Conservation (phyloP, 495 filamentous ascomycete species). For the Aspergillus funiculosus region DNA sequence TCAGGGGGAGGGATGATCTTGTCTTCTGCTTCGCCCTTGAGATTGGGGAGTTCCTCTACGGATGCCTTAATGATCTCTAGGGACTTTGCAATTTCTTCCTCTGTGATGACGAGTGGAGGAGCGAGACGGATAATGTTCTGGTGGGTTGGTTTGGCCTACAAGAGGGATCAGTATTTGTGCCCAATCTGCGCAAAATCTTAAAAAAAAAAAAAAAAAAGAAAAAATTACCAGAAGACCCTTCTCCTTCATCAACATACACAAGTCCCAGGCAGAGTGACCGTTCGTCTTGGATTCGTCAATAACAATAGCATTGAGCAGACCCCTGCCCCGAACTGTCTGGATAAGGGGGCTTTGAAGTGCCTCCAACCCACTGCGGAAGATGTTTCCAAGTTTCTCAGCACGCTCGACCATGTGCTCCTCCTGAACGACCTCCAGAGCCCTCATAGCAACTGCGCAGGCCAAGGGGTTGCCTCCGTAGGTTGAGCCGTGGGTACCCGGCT, state of each 20-base stretch:
- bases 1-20: slow-evolving; percentile 43
- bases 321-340: slow-evolving; percentile 81
- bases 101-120: slow-evolving; percentile 53
- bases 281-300: slow-evolving; percentile 86
- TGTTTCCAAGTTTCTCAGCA: slow-evolving; percentile 69
- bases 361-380: slow-evolving; percentile 75
- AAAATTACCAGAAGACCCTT: slow-evolving; percentile 82
- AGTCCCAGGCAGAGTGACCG: slow-evolving; percentile 90
- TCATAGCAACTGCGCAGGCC: slow-evolving; percentile 93
- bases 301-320: slow-evolving; percentile 90
- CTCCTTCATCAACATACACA: slow-evolving; percentile 91
- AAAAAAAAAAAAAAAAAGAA: background rate
- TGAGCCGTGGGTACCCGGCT: slow-evolving; percentile 93
- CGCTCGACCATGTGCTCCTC: slow-evolving; percentile 84
- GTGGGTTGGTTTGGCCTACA: slow-evolving; percentile 94
- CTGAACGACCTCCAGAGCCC: slow-evolving; percentile 87
- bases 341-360: slow-evolving; percentile 73
- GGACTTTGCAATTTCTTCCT: slow-evolving; percentile 46
- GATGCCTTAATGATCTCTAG: slow-evolving; percentile 46
- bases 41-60: slow-evolving; percentile 44
- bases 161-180: slow-evolving; percentile 25
- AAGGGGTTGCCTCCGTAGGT: slow-evolving; percentile 97
- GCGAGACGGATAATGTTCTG: slow-evolving; percentile 80
- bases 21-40: slow-evolving; percentile 45
- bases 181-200: background rate